These are phyloP conservation scores for Funneliformis caledonium DNA, from an alignment of 371 early-diverging fungal species.

Conservation along the genomic window DNA sequence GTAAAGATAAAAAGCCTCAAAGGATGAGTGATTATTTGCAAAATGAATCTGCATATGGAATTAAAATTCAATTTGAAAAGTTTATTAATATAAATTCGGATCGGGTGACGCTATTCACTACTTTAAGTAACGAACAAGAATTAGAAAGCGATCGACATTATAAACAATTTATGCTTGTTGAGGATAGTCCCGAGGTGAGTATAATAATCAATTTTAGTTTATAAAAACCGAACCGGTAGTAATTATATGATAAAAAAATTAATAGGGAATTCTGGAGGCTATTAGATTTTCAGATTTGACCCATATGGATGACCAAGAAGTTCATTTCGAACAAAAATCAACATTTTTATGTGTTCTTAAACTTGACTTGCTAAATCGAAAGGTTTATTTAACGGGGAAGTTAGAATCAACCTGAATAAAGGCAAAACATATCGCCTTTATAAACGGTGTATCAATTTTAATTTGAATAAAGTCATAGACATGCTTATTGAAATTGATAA, in stretches of 20 bases:
- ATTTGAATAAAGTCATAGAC: slow-evolving; percentile 42
- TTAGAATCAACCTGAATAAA: not conserved
- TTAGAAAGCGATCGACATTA: slow-evolving; percentile 18
- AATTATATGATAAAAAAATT: not conserved
- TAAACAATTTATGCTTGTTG: slow-evolving; percentile 49
- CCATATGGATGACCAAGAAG: slow-evolving; percentile 30
- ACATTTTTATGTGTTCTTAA: not conserved
- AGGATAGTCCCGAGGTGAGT: slow-evolving; percentile 42
- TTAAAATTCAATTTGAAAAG: slow-evolving; percentile 38
- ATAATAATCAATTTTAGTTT: too few relatives aligned
- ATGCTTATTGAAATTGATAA: slow-evolving; percentile 42
- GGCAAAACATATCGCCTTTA: slow-evolving; percentile 43
- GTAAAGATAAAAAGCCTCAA: slow-evolving; percentile 42
- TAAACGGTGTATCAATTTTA: slow-evolving; percentile 47
- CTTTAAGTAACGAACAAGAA: slow-evolving; percentile 2
- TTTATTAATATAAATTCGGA: slow-evolving; percentile 6
- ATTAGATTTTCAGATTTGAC: slow-evolving; percentile 48
- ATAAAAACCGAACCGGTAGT: too few relatives aligned
- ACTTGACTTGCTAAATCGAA: not conserved
- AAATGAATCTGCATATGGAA: slow-evolving; percentile 9
- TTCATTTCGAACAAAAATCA: too few relatives aligned
- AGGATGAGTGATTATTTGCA: slow-evolving; percentile 44
- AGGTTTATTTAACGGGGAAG: not conserved
- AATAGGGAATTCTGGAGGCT: slow-evolving; percentile 46
- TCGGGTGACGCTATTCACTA: slow-evolving; percentile 30